phyloP scores from a whole-genome alignment of 1,284 basidiomycete genomes.

The Ganoderma meredithae region DNA sequence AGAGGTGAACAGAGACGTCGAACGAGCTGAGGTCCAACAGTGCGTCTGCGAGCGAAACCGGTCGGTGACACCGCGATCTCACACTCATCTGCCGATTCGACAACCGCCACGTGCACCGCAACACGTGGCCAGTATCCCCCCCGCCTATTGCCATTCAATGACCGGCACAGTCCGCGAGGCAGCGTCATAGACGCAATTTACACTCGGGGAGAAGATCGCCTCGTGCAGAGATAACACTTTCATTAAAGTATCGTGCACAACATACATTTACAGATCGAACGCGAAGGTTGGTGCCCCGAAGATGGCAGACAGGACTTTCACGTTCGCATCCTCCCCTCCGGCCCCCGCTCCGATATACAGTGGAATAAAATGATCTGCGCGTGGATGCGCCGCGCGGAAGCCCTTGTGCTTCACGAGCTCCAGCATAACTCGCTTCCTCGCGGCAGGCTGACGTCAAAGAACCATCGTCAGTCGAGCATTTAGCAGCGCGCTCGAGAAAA shows the following conservation, averaged over 20 bases:
- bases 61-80: constrained; percentile 19
- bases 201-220: background rate
- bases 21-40: background rate
- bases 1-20: constrained; percentile 15
- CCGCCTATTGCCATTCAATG: background rate
- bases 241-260: background rate
- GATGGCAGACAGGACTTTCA: constrained; percentile 56
- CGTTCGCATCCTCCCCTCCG: constrained; percentile 59
- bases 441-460: constrained; percentile 41
- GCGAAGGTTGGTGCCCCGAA: constrained; percentile 69
- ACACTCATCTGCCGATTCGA: constrained; percentile 17
- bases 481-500: constrained; percentile 4
- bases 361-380: constrained; percentile 79
- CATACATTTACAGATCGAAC: constrained; percentile 56
- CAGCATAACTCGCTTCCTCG: constrained; percentile 53
- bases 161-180: background rate
- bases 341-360: constrained; percentile 77
- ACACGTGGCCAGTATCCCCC: constrained; percentile 17
- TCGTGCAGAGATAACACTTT: constrained; percentile 1
- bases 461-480: constrained; percentile 17
- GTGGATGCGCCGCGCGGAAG: constrained; percentile 71
- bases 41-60: constrained; percentile 14
- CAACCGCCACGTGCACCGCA: constrained; percentile 28
- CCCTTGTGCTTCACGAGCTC: constrained; percentile 61
- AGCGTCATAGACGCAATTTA: background rate